Base-by-base conservation (phyloP, 257 asterid genomes). In the Buddleja alternifolia region DNA sequence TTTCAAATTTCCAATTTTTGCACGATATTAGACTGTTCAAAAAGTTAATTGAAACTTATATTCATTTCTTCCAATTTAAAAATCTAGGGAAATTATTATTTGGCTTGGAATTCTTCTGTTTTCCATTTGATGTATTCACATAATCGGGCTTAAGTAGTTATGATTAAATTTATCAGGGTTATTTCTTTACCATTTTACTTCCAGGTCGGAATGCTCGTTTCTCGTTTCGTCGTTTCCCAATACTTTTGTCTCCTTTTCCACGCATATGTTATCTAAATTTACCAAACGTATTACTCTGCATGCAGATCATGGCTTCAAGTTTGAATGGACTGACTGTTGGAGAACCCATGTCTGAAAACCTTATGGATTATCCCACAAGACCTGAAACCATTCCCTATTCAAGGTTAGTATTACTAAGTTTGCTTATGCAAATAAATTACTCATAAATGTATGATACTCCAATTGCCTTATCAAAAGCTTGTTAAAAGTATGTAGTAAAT, bases 271-370 rank as follows among this genome's bases (percentile, higher is more conserved):
- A 23, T 51, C 37, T 6, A 42, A 39, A 16, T 23, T 67, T 34
- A 24, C n/a, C 59, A 55, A n/a, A n/a, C 36, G 21, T 56, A 46
- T 62, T 32, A 51, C 47, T 52, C 52, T 12, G 42, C n/a, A 37
- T 85, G 85, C 93, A 94, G 97, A 87, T 94, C 56, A 91, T 91
- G 99, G 97, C 99, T 14, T 91, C 97, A 57, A 94, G 99, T 76
- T 83, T 94, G 87, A 94, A 94, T 62, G 96, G 99, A 66, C 76
- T 94, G 66, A 85, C 97, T 7, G 97, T 94, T 52, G 97, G 89
- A 61, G 98, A 94, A 69, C 63, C 84, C 29, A 55, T 91, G 24
- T 76, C 90, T 0, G 90, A 86, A 70, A 85, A 78, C 81, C 80
- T 83, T n/a, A 82, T 83, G 90, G 93, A 89, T 70, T 94, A 95